Evolutionary conservation across 805 yeast species (phyloP).

Genomic region (Saturnispora ahearnii): DNA sequence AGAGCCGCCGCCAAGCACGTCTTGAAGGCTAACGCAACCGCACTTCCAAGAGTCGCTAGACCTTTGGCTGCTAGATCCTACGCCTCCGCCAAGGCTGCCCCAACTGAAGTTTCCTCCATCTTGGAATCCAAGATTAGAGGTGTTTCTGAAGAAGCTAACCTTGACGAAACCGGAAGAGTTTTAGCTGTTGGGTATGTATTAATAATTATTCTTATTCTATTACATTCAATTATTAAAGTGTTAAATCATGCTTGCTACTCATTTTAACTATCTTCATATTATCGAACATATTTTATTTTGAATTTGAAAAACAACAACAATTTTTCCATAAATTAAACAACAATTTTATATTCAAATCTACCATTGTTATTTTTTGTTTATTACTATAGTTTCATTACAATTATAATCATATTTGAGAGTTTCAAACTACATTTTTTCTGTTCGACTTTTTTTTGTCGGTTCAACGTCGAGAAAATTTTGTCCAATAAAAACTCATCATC

Average conservation of each 20-base stretch:
- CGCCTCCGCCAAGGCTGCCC: conserved; percentile 96
- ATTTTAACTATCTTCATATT: no score
- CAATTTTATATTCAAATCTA: no score
- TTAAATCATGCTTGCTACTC: no score
- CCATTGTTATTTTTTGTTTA: no score
- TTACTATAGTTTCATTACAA: no score
- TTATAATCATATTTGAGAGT: no score
- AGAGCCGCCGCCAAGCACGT: conserved; percentile 81
- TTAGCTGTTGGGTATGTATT: conserved; percentile 84
- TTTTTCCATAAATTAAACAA: no score
- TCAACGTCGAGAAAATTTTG: neutral
- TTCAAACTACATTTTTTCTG: neutral
- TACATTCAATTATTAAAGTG: no score
- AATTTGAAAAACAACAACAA: no score
- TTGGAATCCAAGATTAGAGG: conserved; percentile 99
- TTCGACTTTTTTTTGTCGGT: conserved; percentile 1
- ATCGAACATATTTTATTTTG: no score
- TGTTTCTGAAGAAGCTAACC: conserved; percentile 93
- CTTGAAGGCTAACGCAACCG: conserved; percentile 43
- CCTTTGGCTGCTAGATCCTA: conserved; percentile 67
- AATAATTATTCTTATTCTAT: neutral
- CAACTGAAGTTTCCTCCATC: conserved; percentile 98
- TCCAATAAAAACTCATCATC: neutral
- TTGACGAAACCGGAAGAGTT: conserved; percentile 99
- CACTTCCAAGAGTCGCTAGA: conserved; percentile 52